Conservation (phyloP, 768 basidiomycete genomes). For the Termitomyces sp. region DNA sequence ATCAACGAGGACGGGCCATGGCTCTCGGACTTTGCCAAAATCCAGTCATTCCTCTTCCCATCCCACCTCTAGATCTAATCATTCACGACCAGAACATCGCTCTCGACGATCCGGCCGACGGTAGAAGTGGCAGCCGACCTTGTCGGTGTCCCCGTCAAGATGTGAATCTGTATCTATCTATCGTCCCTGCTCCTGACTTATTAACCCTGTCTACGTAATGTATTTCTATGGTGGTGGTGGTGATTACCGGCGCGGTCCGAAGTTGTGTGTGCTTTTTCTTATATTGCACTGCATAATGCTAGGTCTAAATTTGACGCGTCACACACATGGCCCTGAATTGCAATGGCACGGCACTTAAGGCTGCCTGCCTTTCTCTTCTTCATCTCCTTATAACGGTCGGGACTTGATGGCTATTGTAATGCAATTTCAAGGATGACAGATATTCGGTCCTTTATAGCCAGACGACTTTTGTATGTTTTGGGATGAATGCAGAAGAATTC, state of each 20-base stretch:
- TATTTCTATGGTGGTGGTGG: not conserved
- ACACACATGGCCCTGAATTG: not conserved
- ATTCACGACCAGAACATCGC: slow-evolving; percentile 1
- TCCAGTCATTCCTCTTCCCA: not conserved
- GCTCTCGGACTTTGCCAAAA: not conserved
- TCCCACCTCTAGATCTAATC: not conserved
- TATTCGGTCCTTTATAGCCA: not conserved
- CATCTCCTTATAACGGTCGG: not conserved
- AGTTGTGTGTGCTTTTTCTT: not conserved
- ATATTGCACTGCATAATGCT: not conserved
- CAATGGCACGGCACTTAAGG: not conserved
- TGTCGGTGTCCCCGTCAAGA: not conserved
- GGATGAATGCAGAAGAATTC: too few species aligned
- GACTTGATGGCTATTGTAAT: not conserved
- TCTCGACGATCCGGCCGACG: slow-evolving; percentile 10
- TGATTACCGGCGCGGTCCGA: too few species aligned
- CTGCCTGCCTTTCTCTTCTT: too few species aligned
- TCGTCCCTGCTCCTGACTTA: not conserved
- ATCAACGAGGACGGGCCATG: slow-evolving; percentile 6
- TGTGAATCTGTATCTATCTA: not conserved
- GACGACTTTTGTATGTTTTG: not conserved
- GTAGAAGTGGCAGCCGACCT: not conserved
- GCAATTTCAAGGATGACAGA: not conserved
- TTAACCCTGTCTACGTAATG: not conserved
- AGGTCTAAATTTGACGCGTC: not conserved